These are phyloP conservation scores for Pleodorina starrii DNA, from an alignment of 139 green algal species.

Conservation along the genomic window DNA sequence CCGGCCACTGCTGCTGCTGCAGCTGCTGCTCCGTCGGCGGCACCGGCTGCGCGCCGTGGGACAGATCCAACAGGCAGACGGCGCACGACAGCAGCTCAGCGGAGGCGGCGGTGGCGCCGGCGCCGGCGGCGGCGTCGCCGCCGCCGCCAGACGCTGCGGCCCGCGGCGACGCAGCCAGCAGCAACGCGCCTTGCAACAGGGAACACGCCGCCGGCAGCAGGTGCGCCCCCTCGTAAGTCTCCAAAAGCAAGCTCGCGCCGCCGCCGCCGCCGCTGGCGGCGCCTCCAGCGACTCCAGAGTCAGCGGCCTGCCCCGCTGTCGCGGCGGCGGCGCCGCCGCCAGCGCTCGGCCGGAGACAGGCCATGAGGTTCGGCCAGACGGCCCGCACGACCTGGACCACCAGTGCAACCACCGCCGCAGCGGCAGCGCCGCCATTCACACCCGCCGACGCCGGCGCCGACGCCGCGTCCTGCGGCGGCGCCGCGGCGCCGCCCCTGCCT, in stretches of 20 bases:
- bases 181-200: constrained; percentile 27
- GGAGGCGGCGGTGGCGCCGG: not conserved
- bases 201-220: constrained; percentile 37
- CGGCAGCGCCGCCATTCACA: not conserved
- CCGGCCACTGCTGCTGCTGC: constrained; percentile 13
- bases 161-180: not conserved
- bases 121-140: not conserved
- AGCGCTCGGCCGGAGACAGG: not conserved
- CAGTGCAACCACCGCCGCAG: not conserved
- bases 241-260: constrained; percentile 14
- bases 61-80: constrained; percentile 6
- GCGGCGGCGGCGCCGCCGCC: not conserved
- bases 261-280: not conserved
- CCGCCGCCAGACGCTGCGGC: too few relatives aligned
- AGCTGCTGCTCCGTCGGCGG: not conserved
- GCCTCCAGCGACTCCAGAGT: not conserved
- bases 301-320: not conserved
- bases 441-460: not conserved
- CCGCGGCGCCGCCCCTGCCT: not conserved
- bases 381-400: not conserved
- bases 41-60: not conserved
- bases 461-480: not conserved
- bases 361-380: constrained; percentile 17
- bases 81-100: constrained; percentile 45
- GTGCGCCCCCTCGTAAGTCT: constrained; percentile 34